phyloP scores from a whole-genome alignment of 768 basidiomycete species.

The Termitomyces sp. region DNA sequence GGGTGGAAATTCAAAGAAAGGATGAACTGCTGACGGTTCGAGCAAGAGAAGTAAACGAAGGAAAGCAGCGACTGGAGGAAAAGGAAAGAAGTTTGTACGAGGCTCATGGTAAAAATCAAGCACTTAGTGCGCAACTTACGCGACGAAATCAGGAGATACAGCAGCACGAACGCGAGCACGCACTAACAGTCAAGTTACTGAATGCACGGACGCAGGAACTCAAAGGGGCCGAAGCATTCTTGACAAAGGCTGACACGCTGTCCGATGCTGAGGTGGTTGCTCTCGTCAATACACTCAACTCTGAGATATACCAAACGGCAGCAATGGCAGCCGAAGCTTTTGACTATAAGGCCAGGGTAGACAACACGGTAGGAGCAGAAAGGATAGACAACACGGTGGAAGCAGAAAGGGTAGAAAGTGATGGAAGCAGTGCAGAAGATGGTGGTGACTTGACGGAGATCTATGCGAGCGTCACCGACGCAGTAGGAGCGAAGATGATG shows the following conservation, averaged over 20 bases:
- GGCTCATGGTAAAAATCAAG: not conserved
- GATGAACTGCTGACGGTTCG: slow-evolving; percentile 14
- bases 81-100: slow-evolving; percentile 9
- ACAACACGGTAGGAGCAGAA: slow-evolving; percentile 22
- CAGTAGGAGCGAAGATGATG: slow-evolving; percentile 28
- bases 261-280: slow-evolving; percentile 38
- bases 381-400: slow-evolving; percentile 23
- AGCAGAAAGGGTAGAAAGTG: not conserved
- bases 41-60: slow-evolving; percentile 12
- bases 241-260: slow-evolving; percentile 34
- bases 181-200: slow-evolving; percentile 13
- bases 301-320: slow-evolving; percentile 42
- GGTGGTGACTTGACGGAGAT: slow-evolving; percentile 19
- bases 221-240: slow-evolving; percentile 37
- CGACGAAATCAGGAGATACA: slow-evolving; percentile 5
- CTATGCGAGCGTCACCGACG: slow-evolving; percentile 21
- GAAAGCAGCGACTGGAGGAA: slow-evolving; percentile 11
- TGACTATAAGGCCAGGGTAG: slow-evolving; percentile 14
- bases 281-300: slow-evolving; percentile 39
- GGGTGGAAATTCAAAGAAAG: slow-evolving; percentile 8
- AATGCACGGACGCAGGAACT: slow-evolving; percentile 26
- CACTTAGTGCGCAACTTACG: slow-evolving; percentile 6
- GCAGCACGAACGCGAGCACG: slow-evolving; percentile 8
- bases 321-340: slow-evolving; percentile 40
- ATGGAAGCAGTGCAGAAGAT: slow-evolving; percentile 2